Conservation (phyloP, 371 early-diverging fungal species). For the Cokeromyces recurvatus region DNA sequence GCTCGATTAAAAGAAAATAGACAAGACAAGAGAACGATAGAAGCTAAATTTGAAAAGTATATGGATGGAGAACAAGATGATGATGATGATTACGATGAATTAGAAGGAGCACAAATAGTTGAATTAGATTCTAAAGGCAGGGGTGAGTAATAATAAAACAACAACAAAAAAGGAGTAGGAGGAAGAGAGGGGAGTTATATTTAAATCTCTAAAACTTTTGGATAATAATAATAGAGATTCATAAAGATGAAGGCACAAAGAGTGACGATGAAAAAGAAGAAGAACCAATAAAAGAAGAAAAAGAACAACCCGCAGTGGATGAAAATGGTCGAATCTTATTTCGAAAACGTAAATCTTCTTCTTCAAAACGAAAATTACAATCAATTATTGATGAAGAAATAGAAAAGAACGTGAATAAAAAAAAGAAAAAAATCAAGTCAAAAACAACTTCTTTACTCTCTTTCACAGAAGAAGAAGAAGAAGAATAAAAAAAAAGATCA, state of each 20-base stretch:
- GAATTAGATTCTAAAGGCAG: conserved; percentile 40
- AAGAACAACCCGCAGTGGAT: conserved; percentile 9
- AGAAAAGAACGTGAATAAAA: too few species aligned
- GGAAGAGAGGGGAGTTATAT: not conserved
- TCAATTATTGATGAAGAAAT: conserved; percentile 19
- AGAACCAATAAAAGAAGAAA: conserved; percentile 1
- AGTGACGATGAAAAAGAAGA: conserved; percentile 17
- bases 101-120: conserved; percentile 46
- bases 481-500: too few species aligned
- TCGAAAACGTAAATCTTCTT: conserved; percentile 15
- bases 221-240: conserved; percentile 13
- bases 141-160: conserved; percentile 41
- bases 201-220: not conserved
- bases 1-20: conserved; percentile 30
- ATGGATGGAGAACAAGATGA: conserved; percentile 43
- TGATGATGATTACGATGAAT: conserved; percentile 44
- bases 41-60: conserved; percentile 37
- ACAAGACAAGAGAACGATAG: conserved; percentile 6
- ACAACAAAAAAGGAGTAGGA: conserved; percentile 12
- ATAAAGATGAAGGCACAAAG: conserved; percentile 13
- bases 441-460: too few species aligned
- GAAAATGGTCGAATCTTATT: conserved; percentile 39
- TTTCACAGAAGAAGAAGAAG: too few species aligned
- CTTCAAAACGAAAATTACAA: conserved; percentile 16
- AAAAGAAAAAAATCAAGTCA: too few species aligned